Base-by-base conservation (phyloP, 2,329 filamentous ascomycete genomes). In the Saccharata proteae region DNA sequence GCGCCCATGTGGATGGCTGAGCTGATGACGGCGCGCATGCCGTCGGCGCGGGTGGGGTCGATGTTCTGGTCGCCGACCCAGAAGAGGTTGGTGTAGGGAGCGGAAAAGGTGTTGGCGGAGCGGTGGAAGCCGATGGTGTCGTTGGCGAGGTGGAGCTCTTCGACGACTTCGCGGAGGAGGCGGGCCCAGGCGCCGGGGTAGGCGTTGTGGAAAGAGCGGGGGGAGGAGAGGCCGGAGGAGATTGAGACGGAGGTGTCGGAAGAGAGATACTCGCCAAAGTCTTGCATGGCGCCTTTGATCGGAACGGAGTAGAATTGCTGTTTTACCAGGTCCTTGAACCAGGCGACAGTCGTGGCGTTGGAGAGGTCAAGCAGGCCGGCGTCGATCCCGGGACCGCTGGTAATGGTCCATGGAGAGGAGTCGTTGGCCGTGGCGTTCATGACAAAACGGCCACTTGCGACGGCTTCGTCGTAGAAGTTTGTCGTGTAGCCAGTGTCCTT, bases 1-100 rank as follows among this genome's bases (percentile, higher is more conserved):
- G 54, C 32, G 16, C 53, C 54, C 51, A 57, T 54, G 33, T 57
- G 54, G 4, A 47, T 43, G 38, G 50, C 46, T 27, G 48, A 44
- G 2, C 49, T 55, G 15, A 56, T 41, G 15, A 46, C 46, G 12
- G 49, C 48, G 28, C 54, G 53, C 33, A 56, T 49, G 6, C 53
- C 52, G 24, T 57, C 54, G 19, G 54, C 48, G 15, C 46, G 34
- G 4, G 48, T 46, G 47, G 48, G 50, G 26, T 49, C 42, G 12
- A 51, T 49, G 26, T 55, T 44, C 29, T 57, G 51, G 26, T 57
- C 54, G 21, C 54, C 53, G 3, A 48, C 51, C 53, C 54, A 57
- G 46, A 55, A 57, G 6, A 57, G 41, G 32, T 55, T 56, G 41
- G 49, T 52, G 38, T 55, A 41, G 9, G 44, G 42, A 30, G 51